phyloP scores from a whole-genome alignment of 2,329 filamentous ascomycete species.

The Beauveria sp. region DNA sequence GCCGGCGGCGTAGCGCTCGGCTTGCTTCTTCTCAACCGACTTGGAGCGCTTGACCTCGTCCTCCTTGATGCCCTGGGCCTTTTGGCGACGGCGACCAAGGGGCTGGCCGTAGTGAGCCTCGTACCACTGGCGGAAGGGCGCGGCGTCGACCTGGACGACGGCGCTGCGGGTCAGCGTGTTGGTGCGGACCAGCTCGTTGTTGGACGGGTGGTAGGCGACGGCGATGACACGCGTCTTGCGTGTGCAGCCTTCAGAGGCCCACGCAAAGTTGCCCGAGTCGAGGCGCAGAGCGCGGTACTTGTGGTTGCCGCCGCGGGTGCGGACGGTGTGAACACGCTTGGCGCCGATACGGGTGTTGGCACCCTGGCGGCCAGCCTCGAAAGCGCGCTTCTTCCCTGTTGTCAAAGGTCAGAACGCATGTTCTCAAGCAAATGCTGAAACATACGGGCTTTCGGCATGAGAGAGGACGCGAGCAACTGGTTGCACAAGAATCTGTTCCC shows the following conservation, averaged over 20 bases:
- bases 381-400: slow-evolving; percentile 91
- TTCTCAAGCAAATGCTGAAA: slow-evolving; percentile 24
- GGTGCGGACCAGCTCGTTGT: slow-evolving; percentile 99
- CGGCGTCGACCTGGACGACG: slow-evolving; percentile 97
- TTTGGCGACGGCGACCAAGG: slow-evolving; percentile 85
- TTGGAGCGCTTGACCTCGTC: slow-evolving; percentile 89
- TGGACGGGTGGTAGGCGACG: slow-evolving; percentile 98
- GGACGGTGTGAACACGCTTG: slow-evolving; percentile 95
- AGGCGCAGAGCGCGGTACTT: slow-evolving; percentile 99
- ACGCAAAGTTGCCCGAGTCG: slow-evolving; percentile 98
- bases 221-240: slow-evolving; percentile 99
- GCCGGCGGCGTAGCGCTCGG: slow-evolving; percentile 67
- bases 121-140: slow-evolving; percentile 99
- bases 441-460: slow-evolving; percentile 61
- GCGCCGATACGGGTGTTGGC: slow-evolving; percentile 98
- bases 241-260: slow-evolving; percentile 95
- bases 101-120: slow-evolving; percentile 97
- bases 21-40: slow-evolving; percentile 93
- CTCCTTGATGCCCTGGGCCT: slow-evolving; percentile 57
- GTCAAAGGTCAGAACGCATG: slow-evolving; percentile 69
- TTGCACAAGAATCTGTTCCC: not conserved
- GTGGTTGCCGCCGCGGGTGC: slow-evolving; percentile 96
- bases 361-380: slow-evolving; percentile 99
- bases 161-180: slow-evolving; percentile 99
- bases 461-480: not conserved